Evolutionary conservation across 108 stramenopile species (phyloP), one percentile per base, ranked within the genome.

Genomic region (Discostella stelligeroides): DNA sequence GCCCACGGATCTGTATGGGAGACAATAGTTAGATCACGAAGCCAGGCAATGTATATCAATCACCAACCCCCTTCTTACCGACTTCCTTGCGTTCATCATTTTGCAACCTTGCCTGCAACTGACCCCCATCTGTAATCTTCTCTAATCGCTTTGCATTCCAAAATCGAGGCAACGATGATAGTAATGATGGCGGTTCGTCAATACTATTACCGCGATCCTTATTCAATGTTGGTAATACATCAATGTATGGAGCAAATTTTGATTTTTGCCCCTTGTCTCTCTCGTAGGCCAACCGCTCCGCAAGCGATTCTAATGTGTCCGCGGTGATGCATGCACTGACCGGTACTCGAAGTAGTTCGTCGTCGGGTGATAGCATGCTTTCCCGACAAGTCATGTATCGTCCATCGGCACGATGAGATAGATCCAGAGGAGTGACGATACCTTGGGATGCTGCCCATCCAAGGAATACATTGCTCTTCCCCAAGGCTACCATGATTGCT

Each of bases 151-250:
- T 84, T 18, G 60, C 37, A 25, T 59, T 60, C 91, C 91, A 92
- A 81, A 92, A 92, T 39, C 91, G 76, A 48, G 91, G 91, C 63
- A 92, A 75, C 51, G 50, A 66, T 48, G 50, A 66, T 48, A 60
- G 37, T 56, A 79, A 60, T 15, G 45, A 56, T 29, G 72, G 45
- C 5, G 29, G 43, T 17, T 30, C 53, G 3, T n/a, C 13, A 34
- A 6, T 3, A n/a, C n/a, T n/a, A 49, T 3, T 63, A 11, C 34
- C 24, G 25, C 43, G 49, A 60, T 76, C 75, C 10, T 56, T 48
- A 27, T 79, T 84, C 71, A 89, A 24, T 45, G 70, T 62, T 20
- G 87, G 87, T 39, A 85, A 45, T 0, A 82, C 67, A 61, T 80
- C 59, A 10, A 88, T 60, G 68, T 85, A 84, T 25, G 84, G 82